Evolutionary conservation across 805 yeast genomes (phyloP).

Genomic region (Saccharomycopsis guyanensis): DNA sequence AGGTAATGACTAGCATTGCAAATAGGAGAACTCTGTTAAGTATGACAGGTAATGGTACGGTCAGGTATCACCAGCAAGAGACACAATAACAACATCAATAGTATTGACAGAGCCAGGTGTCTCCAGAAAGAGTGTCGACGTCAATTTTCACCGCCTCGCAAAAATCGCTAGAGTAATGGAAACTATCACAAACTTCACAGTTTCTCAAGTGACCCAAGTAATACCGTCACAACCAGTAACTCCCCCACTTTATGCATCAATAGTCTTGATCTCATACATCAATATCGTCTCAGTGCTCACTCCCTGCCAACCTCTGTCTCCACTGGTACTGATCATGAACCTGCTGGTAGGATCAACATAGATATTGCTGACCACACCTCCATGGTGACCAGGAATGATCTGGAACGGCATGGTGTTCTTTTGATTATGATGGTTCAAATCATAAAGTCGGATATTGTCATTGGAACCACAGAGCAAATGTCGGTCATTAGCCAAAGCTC

Average conservation of each 20-base stretch:
- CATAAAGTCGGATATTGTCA: slow-evolving; percentile 85
- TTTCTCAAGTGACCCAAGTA: no score
- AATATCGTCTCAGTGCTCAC: slow-evolving; percentile 70
- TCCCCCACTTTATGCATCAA: background rate
- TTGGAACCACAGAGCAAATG: slow-evolving; percentile 82
- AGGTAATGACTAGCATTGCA: no score
- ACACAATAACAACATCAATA: no score
- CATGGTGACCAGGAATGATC: slow-evolving; percentile 95
- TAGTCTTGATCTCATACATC: slow-evolving; percentile 65
- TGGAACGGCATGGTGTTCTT: slow-evolving; percentile 56
- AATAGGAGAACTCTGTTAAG: no score
- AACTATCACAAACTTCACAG: no score
- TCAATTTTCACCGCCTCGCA: no score
- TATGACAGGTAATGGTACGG: no score
- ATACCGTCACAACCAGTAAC: no score
- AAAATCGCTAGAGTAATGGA: no score
- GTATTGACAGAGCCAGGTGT: no score
- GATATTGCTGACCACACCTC: slow-evolving; percentile 75
- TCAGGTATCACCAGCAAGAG: no score
- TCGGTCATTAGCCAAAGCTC: slow-evolving; percentile 71
- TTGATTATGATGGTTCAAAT: slow-evolving; percentile 42
- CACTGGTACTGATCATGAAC: slow-evolving; percentile 85
- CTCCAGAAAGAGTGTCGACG: no score
- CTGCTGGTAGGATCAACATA: slow-evolving; percentile 81
- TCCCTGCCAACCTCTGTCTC: slow-evolving; percentile 94